Percentiles rank a stretch among this genome's conserved stretches.
phyloP scores from a whole-genome alignment of 2,329 filamentous ascomycete species.

The Chlorencoelia australis region DNA sequence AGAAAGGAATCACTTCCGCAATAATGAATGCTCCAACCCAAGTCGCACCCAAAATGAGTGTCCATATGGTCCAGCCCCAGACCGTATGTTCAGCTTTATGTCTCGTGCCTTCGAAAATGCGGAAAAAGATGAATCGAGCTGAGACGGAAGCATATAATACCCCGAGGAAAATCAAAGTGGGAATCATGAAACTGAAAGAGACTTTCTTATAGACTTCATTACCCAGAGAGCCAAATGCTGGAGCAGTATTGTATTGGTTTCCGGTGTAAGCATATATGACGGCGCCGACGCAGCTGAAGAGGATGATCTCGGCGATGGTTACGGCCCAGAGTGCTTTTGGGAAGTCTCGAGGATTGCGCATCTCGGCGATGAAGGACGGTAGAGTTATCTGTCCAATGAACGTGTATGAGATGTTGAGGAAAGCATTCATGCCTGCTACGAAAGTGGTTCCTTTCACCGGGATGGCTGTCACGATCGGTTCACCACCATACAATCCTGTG shows the following conservation, averaged over 20 bases:
- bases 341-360: conserved; percentile 73
- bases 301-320: conserved; percentile 76
- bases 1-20: conserved; percentile 88
- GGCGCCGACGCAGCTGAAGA: conserved; percentile 74
- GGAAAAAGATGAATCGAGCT: conserved; percentile 86
- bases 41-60: conserved; percentile 57
- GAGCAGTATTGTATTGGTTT: conserved; percentile 78
- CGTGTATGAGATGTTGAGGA: conserved; percentile 92
- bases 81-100: conserved; percentile 77
- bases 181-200: conserved; percentile 90
- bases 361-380: conserved; percentile 91
- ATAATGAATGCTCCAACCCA: conserved; percentile 92
- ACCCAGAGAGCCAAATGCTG: conserved; percentile 76
- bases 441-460: conserved; percentile 65
- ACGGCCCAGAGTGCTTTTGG: conserved; percentile 88
- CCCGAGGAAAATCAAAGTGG: conserved; percentile 84
- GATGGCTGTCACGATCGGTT: conserved; percentile 57
- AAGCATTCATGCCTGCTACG: conserved; percentile 73
- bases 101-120: conserved; percentile 66
- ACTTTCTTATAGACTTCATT: conserved; percentile 73
- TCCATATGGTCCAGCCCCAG: conserved; percentile 72
- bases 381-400: conserved; percentile 94
- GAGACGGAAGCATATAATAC: conserved; percentile 87
- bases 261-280: conserved; percentile 83
- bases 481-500: conserved; percentile 35